Conservation (phyloP, 345 rosid species). For the Nephelium lappaceum region DNA sequence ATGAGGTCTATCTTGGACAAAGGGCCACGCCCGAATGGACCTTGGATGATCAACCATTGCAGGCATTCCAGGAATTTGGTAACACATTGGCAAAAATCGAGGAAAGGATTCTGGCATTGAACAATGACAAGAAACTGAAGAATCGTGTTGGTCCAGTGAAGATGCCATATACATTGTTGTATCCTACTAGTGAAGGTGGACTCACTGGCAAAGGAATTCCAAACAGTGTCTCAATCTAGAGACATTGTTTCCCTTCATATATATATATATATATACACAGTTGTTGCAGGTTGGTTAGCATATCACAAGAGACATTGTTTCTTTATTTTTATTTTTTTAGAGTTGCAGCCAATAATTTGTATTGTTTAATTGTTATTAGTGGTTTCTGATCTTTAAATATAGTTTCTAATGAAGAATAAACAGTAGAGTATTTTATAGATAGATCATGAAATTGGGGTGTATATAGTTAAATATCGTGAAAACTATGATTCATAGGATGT, state of each 20-base stretch:
- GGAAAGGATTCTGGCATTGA: conserved; percentile 40
- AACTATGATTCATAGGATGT: no score
- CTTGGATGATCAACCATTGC: conserved; percentile 34
- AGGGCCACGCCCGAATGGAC: conserved; percentile 60
- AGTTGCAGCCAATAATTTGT: not conserved
- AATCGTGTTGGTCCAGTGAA: conserved; percentile 58
- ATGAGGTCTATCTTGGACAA: conserved; percentile 65
- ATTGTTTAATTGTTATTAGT: not conserved
- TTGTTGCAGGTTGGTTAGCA: not conserved
- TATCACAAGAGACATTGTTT: no score
- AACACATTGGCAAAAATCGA: conserved; percentile 46
- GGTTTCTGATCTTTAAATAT: not conserved
- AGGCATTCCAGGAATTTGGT: conserved; percentile 50
- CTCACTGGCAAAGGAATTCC: conserved; percentile 63
- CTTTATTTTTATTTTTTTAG: no score
- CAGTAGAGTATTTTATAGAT: not conserved
- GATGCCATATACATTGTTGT: conserved; percentile 52
- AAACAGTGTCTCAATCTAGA: conserved; percentile 60
- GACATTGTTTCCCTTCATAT: not conserved
- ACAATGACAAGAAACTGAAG: conserved; percentile 36
- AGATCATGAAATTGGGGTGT: not conserved
- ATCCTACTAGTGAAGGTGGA: conserved; percentile 55
- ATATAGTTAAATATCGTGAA: no score
- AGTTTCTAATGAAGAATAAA: not conserved
- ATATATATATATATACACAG: no score